Conservation (phyloP, 2,329 filamentous ascomycete species). For the Aspergillus pseudoviridinutans region DNA sequence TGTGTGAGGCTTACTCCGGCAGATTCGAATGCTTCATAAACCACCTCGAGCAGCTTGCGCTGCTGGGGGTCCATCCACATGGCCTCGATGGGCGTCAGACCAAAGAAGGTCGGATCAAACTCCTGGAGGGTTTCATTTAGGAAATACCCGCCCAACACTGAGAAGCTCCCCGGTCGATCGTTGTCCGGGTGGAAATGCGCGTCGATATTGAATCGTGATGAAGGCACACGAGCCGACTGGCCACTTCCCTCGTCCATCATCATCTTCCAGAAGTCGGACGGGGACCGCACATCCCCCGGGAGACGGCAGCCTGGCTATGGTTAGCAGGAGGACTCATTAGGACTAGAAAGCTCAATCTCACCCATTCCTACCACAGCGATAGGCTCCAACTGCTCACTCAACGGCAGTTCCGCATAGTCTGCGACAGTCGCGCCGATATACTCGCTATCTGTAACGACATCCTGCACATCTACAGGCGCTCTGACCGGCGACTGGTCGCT, state of each 20-base stretch:
- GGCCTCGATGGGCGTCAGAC: slow-evolving; percentile 10
- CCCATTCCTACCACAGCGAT: slow-evolving; percentile 14
- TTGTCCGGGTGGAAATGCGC: slow-evolving; percentile 5
- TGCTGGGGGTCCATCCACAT: slow-evolving; percentile 24
- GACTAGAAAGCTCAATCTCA: slow-evolving; percentile 1
- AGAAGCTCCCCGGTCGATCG: slow-evolving; percentile 13
- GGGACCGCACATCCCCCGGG: slow-evolving; percentile 12
- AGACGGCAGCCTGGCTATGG: slow-evolving; percentile 10
- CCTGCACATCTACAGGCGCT: too few relatives aligned
- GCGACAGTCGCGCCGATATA: neutral
- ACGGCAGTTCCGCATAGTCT: neutral
- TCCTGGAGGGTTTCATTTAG: slow-evolving; percentile 6
- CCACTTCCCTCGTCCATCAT: slow-evolving; percentile 9
- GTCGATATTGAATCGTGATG: slow-evolving; percentile 15
- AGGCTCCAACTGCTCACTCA: neutral
- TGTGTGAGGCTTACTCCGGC: slow-evolving; percentile 17
- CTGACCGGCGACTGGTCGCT: neutral
- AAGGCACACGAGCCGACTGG: slow-evolving; percentile 3
- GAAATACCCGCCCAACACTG: slow-evolving; percentile 7
- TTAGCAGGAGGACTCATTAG: neutral
- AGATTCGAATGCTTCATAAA: slow-evolving; percentile 21
- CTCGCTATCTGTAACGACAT: neutral
- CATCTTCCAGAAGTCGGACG: slow-evolving; percentile 17
- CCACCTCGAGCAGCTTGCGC: slow-evolving; percentile 22
- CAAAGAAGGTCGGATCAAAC: slow-evolving; percentile 24